phyloP scores from a whole-genome alignment of 108 stramenopile genomes.

The Skeletonema grethae region DNA sequence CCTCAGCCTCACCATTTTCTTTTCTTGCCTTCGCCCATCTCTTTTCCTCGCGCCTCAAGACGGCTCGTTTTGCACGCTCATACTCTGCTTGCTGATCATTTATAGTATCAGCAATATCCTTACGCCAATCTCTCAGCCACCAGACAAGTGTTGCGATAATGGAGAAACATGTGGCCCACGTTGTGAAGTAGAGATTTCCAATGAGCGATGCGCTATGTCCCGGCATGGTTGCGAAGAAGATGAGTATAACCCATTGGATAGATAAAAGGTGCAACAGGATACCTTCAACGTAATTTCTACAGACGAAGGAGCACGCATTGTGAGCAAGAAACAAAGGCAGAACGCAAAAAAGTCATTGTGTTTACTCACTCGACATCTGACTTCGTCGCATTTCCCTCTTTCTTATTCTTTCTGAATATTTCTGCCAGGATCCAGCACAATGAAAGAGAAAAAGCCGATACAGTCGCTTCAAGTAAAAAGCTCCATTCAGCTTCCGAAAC shows the following conservation, averaged over 20 bases:
- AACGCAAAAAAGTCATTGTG: not conserved
- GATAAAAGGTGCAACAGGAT: constrained; percentile 50
- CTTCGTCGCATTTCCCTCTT: constrained; percentile 34
- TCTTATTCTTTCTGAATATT: constrained; percentile 59
- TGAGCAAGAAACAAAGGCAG: not conserved
- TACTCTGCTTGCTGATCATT: constrained; percentile 53
- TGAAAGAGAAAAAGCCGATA: constrained; percentile 45
- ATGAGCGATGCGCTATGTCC: constrained; percentile 61
- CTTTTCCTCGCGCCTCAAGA: constrained; percentile 36
- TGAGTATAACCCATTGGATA: constrained; percentile 62
- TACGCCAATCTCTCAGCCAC: constrained; percentile 72
- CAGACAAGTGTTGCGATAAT: constrained; percentile 62
- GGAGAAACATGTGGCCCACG: constrained; percentile 63
- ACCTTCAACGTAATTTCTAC: constrained; percentile 51
- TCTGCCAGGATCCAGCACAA: constrained; percentile 60
- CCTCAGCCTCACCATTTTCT: not conserved
- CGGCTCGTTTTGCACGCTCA: constrained; percentile 50
- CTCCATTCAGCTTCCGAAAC: constrained; percentile 51
- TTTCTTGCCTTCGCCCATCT: constrained; percentile 41
- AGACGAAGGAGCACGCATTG: not conserved
- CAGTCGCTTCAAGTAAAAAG: constrained; percentile 49
- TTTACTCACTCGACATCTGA: constrained; percentile 42
- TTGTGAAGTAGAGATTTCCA: constrained; percentile 68
- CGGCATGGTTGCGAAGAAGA: constrained; percentile 65
- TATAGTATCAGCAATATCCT: constrained; percentile 50